Percentiles rank a stretch among this genome's conserved stretches.
Evolutionary conservation across 352 stramenopile genomes (phyloP).

Genomic region (Phytophthora hybrid): DNA sequence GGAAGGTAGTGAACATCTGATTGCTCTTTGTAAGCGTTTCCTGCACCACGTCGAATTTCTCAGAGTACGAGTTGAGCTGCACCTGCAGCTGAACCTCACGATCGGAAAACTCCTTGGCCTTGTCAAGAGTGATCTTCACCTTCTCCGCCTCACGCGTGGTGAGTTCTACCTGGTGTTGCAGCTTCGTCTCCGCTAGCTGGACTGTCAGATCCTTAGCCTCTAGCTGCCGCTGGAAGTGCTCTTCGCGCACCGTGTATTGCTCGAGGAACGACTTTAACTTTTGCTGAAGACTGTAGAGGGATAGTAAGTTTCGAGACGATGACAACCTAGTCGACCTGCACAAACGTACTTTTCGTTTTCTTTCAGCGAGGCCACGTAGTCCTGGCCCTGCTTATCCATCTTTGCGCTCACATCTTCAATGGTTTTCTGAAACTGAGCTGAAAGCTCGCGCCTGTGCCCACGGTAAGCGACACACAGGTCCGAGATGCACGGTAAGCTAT

Average conservation of each 20-base stretch:
- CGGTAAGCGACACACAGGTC: neutral
- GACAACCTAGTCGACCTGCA: neutral
- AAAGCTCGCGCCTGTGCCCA: constrained; percentile 67
- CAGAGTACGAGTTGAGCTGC: constrained; percentile 85
- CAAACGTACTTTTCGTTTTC: constrained; percentile 82
- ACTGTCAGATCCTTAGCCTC: constrained; percentile 86
- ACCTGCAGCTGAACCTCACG: constrained; percentile 76
- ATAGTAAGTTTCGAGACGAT: neutral
- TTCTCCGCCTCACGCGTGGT: constrained; percentile 75
- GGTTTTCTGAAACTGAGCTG: constrained; percentile 84
- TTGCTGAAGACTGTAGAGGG: constrained; percentile 67
- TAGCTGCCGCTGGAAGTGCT: constrained; percentile 86
- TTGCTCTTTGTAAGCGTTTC: constrained; percentile 90
- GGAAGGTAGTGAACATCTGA: constrained; percentile 86
- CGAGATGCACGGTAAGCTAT: neutral
- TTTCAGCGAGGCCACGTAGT: constrained; percentile 86
- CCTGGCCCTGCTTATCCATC: constrained; percentile 88
- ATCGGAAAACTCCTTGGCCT: constrained; percentile 84
- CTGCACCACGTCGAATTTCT: constrained; percentile 88
- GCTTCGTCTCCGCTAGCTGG: constrained; percentile 83
- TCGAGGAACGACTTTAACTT: constrained; percentile 88
- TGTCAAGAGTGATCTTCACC: constrained; percentile 81
- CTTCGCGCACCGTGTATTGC: constrained; percentile 81
- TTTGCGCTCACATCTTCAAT: constrained; percentile 91
- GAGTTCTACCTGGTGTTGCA: constrained; percentile 82